Base-by-base conservation (phyloP, 257 asterid species). In the Cordia subcordata region DNA sequence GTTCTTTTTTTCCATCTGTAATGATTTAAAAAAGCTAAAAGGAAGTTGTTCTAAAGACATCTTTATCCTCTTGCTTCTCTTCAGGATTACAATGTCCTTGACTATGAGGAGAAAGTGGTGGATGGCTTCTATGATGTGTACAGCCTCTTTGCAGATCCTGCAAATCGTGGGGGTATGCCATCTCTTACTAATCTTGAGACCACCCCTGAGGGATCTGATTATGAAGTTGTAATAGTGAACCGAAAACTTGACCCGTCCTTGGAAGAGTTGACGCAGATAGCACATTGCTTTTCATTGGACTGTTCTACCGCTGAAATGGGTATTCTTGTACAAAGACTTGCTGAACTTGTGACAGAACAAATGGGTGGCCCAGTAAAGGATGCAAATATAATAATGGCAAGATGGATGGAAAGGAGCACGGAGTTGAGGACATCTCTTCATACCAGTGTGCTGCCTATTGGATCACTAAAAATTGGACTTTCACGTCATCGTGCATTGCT, bases 401-500 rank as follows among this genome's bases (percentile, higher is more conserved):
- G 82, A 70, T 93, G 97, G 95, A 78, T 73, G 79, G 99, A 87
- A 68, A 85, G 87, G 73, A 82, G 96, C 73, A 75, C 73, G 63
- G 94, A 85, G 75, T 71, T 93, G 75, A 81, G 95, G 75, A 77
- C 90, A 59, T 85, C 94, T 65, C 91, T 85, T 68, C 99, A 93
- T 71, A 93, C 99, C 71, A 73, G 82, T 57, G 90, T 93, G 70
- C 77, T 87, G 67, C 96, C 99, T 59, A 81, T 93, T 60, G 99
- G 96, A 61, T 85, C 99, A 55, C 73, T 93, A 65, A 84, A 66
- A 76, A 62, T 87, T 66, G 99, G 99, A 68, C 94, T 93, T 59
- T 83, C 85, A 64, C 94, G 99, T 46, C 99, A 93, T 75, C 95
- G 99, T 56, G 97, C 99, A 16, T 70, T 93, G 85, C 97, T 93